These are phyloP conservation scores for Hypoxylon sp. DNA, from an alignment of 2,329 filamentous ascomycete genomes.

Conservation along the genomic window DNA sequence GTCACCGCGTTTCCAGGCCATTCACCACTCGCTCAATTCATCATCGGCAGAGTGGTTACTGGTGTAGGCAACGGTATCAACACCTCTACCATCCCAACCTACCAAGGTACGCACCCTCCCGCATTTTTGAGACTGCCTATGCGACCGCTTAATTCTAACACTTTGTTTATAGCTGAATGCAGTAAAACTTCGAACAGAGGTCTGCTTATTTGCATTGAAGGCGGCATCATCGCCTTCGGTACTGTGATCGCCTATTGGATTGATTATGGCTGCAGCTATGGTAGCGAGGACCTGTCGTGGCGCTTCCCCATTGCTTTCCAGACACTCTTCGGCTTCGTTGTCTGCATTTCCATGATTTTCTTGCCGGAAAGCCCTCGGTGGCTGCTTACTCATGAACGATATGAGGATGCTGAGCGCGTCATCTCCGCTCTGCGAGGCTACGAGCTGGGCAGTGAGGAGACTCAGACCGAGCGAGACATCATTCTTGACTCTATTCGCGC, in stretches of 20 bases:
- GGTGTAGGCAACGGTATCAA: constrained; percentile 69
- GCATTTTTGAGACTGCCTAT: neutral
- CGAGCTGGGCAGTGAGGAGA: constrained; percentile 69
- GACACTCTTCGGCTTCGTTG: constrained; percentile 61
- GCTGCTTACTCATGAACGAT: constrained; percentile 64
- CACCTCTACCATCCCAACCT: constrained; percentile 63
- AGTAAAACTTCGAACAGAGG: constrained; percentile 61
- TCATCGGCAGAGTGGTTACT: constrained; percentile 65
- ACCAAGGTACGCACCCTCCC: constrained; percentile 56
- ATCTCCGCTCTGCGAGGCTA: constrained; percentile 57
- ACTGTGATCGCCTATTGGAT: constrained; percentile 65
- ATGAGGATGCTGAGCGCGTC: constrained; percentile 59
- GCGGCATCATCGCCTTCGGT: constrained; percentile 63
- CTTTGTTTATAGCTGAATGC: constrained; percentile 58
- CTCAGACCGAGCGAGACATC: constrained; percentile 70
- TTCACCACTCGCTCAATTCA: constrained; percentile 61
- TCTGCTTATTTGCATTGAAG: constrained; percentile 62
- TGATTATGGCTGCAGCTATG: constrained; percentile 65
- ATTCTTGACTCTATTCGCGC: constrained; percentile 75
- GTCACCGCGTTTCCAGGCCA: constrained; percentile 56
- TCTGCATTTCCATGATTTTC: constrained; percentile 61
- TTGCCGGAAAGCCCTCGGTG: constrained; percentile 64
- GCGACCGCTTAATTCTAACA: constrained; percentile 26
- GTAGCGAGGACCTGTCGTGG: constrained; percentile 64
- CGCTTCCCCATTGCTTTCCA: constrained; percentile 70